Evolutionary conservation across 495 filamentous ascomycete genomes (phyloP), one percentile per base, ranked within the genome.

Genomic region (Halenospora varia): DNA sequence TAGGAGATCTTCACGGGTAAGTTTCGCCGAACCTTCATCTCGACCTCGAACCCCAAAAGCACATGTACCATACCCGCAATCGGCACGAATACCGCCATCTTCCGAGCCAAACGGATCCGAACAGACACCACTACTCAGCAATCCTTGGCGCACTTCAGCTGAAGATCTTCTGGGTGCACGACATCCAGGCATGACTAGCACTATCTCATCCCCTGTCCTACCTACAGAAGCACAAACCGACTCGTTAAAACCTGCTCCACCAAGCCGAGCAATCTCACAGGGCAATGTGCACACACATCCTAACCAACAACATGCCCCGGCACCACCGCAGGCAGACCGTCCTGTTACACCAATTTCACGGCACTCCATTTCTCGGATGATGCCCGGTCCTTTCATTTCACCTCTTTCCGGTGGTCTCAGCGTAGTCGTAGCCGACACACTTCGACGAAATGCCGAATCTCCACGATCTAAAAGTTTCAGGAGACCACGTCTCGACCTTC

Each of bases 391-490:
- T 3, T 64, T 79, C 24, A 69, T 77, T 19, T 73, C 75, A 2
- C 77, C 82, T 3, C 68, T 85, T 0, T 84, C 82, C 0, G 75
- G 75, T 13, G 67, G 79, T 18, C 75, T 86, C 53, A 82, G 74
- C 65, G 82, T 77, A 1, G 77, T 86, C 2, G 81, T 86, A 4
- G 84, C 83, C 3, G 86, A 89, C 60, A 78, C 80, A 18, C 64
- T 86, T 3, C 77, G 81, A 24, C 77, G 81, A 10, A 80, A 80
- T 22, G 72, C 66, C 8, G 75, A 71, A 10, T 50, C 60, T 35
- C 22, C 48, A 22, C 60, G 61, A 35, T 46, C 49, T 19, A 59
- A 53, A 20, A 18, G 50, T 19, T 48, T 52, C 13, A 56, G 41
- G 24, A 29, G 51, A 29, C 15, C 49, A 25, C 54, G 49, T 19